Evolutionary conservation across 768 basidiomycete genomes (phyloP), one percentile per base, ranked within the genome.

Genomic region (Sistotremastrum niveocremeum): DNA sequence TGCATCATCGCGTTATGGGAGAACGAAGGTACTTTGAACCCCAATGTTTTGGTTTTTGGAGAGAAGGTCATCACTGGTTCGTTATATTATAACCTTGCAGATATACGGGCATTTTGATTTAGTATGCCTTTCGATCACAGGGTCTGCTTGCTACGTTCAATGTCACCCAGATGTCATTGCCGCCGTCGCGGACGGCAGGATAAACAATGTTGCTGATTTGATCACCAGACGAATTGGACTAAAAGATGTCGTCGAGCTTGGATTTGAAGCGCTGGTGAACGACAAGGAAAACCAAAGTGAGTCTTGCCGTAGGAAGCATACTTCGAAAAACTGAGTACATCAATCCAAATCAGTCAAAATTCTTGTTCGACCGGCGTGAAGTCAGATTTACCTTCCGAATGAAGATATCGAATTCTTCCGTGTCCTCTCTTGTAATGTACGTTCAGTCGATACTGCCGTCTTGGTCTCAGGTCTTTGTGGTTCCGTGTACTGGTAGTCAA

Each of bases 1-100:
- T 55, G 70, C 10, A 67, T 67, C 47, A 57, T 73, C 11, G 68
- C 70, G 1, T 46, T 70, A 6, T 73, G 71, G 71, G 70, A 66
- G 37, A 51, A 56, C 10, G 49, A 38, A 2, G 57, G 66, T 1
- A 54, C 47, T 29, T 45, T 72, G 8, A 59, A 70, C 44, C 57
- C 69, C 54, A 70, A 64, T 45, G 35, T 54, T 28, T 33, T 72
- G 30, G 50, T 64, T 10, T 37, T 57, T 11, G 64, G 62, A 41
- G 72, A 74, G 49, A 60, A 68, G 32, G 50, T 41, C 9, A 28
- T 72, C 37, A 65, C 62, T 11, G 66, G 71, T 66, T 34, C 31
- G 57, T 20, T 48, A 30, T 6, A 10, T 33, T 29, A 33, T 49
- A 20, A 33, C 10, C 34, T 40, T 35, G 12, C 6, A 34, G 2